Evolutionary conservation across 169 alveolate species (phyloP), one percentile per base, ranked within the genome.

Genomic region (Plasmodium gonderi): DNA sequence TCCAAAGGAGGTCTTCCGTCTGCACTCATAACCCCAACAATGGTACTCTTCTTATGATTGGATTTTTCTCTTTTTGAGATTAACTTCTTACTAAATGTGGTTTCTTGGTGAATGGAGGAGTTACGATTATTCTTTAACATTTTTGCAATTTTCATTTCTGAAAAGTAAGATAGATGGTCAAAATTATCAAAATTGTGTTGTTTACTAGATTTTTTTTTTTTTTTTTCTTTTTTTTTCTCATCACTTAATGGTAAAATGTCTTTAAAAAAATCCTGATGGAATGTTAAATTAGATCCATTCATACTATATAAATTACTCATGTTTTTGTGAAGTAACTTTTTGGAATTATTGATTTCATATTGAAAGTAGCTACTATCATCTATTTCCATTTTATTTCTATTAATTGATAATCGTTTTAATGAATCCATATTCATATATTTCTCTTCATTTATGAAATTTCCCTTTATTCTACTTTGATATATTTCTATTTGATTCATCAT

Each of bases 231-330:
- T 76, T 76, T 76, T 74, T 75, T 75, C 11, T 75, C 51, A 0
- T 75, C 65, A 38, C 11, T 26, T 36, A 38, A 36, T 12, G 17
- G 11, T 79, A 79, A 49, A 5, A 64, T 5, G 33, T 80, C 80
- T 65, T 80, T 80, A 64, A 80, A 80, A 20, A 80, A 23, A 65
- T 80, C 79, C n/a, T 64, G 80, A 38, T 80, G 14, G 51, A 80
- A 67, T 0, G 80, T 64, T 12, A 65, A 20, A 26, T 65, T 80
- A 7, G 78, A 67, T n/a, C 31, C 91, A 69, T 67, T 60, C 67
- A 64, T 29, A 54, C 74, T 64, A 11, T 80, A 64, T 33, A 64
- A 9, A 44, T 12, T 80, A 69, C 67, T 80, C 78, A 64, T 40
- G n/a, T 80, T 80, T 65, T 36, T 80, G 40, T 80, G 79, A 4